Evolutionary conservation across 192 early-diverging fungal species (phyloP), one percentile per base, ranked within the genome.

Genomic region (Coemansia sp.): DNA sequence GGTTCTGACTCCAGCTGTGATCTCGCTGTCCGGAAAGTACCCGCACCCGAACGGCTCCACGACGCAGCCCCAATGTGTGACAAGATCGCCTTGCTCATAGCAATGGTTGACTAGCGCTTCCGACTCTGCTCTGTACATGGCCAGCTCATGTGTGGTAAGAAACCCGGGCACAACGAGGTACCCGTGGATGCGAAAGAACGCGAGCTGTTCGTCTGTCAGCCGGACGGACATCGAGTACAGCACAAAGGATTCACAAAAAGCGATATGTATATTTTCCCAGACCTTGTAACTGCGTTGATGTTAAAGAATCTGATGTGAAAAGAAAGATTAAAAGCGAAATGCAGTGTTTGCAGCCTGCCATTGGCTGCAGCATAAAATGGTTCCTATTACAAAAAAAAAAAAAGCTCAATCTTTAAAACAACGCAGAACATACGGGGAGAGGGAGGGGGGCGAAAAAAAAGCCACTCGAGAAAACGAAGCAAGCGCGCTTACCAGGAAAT

Each of bases 21-120:
- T 53, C 39, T 73, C 65, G 46, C n/a, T 9, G 23, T 48, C 35
- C 38, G 73, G 63, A 14, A 78, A 55, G 66, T 62, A 72, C 16
- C 61, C 81, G 64, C 76, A 83, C 43, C 72, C 76, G 3, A 83
- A 46, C 26, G 81, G 81, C 69, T 83, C 81, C 9, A 82, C 59
- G n/a, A 82, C 62, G 46, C 79, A 82, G 26, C 79, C 79, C 79
- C 79, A 82, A 61, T 66, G 24, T 2, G 66, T 26, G 26, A 82
- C 71, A 15, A 82, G 60, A 35, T 82, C 79, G 61, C 79, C 79
- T 4, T 60, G 68, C 62, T 83, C 81, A 66, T 78, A 83, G 63
- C 81, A 83, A 57, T 75, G 69, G 69, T 83, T 83, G 34, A 61
- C 55, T 43, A 83, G 70, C 24, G 24, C 24, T 59, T 78, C 68